phyloP scores from a whole-genome alignment of 2,329 filamentous ascomycete species.

The Aspergillus spinulosporus region DNA sequence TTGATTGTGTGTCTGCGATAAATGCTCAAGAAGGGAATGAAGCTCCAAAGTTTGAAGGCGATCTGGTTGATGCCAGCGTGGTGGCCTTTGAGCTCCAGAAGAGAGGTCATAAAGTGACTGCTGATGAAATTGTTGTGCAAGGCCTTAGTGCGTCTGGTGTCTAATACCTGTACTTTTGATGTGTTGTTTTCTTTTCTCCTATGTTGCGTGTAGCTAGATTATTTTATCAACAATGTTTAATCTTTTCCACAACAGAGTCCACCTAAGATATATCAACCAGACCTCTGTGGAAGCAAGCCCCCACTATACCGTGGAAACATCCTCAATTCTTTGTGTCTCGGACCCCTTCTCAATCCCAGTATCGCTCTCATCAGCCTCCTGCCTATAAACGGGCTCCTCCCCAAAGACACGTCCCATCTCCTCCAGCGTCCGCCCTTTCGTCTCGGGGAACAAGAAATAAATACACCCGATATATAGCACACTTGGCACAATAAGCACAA shows the following conservation, averaged over 20 bases:
- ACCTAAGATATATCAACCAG: no score
- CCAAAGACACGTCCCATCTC: conserved; percentile 41
- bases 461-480: conserved; percentile 33
- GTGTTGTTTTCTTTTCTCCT: background rate
- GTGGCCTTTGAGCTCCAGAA: conserved; percentile 9
- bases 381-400: conserved; percentile 19
- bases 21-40: background rate
- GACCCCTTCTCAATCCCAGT: no score
- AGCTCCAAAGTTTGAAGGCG: background rate
- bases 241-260: no score
- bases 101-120: background rate
- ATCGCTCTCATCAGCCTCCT: no score
- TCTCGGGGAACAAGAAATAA: conserved; percentile 41
- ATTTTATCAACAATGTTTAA: no score
- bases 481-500: conserved; percentile 39
- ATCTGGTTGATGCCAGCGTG: conserved; percentile 5
- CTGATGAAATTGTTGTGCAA: conserved; percentile 10
- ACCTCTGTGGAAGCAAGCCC: no score
- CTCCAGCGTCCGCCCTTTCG: conserved; percentile 37
- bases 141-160: background rate
- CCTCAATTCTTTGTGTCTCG: background rate
- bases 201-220: background rate
- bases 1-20: background rate
- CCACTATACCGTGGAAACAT: background rate
- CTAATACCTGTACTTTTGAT: background rate